Evolutionary conservation across 108 stramenopile species (phyloP).

Genomic region (Epithemia pelagica): DNA sequence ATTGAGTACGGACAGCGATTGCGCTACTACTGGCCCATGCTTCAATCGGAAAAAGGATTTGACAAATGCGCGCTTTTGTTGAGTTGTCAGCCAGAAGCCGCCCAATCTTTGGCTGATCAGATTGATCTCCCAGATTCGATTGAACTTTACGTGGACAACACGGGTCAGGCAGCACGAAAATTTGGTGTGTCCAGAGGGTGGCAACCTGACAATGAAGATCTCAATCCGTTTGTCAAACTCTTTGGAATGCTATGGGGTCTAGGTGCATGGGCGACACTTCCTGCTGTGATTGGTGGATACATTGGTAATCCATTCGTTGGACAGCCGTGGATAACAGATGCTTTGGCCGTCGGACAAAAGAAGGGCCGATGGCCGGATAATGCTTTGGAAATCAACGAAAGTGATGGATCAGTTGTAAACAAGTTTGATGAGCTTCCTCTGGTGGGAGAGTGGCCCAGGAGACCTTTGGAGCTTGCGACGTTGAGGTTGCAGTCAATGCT

Average conservation of each 20-base stretch:
- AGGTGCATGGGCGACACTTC: conserved; percentile 87
- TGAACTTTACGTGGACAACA: conserved; percentile 68
- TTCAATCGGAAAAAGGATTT: conserved; percentile 46
- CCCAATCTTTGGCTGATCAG: conserved; percentile 39
- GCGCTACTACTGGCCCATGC: conserved; percentile 69
- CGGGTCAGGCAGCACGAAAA: conserved; percentile 51
- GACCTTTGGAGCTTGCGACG: conserved; percentile 85
- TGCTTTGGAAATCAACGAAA: conserved; percentile 53
- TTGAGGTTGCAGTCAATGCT: conserved; percentile 86
- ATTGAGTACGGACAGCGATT: conserved; percentile 87
- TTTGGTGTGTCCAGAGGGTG: conserved; percentile 79
- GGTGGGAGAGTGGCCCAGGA: conserved; percentile 79
- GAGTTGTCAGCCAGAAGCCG: conserved; percentile 63
- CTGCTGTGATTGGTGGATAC: conserved; percentile 87
- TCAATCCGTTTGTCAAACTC: conserved; percentile 79
- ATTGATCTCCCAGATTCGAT: conserved; percentile 58
- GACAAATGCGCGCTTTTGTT: conserved; percentile 63
- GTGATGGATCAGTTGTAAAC: conserved; percentile 51
- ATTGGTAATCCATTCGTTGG: conserved; percentile 82
- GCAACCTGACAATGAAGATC: conserved; percentile 63
- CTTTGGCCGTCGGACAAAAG: conserved; percentile 62
- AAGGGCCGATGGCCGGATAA: conserved; percentile 80
- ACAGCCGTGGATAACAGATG: conserved; percentile 85
- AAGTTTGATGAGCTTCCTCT: conserved; percentile 74
- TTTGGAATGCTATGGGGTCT: conserved; percentile 90